Base-by-base conservation (phyloP, 768 basidiomycete species). In the Podaxis sp. region DNA sequence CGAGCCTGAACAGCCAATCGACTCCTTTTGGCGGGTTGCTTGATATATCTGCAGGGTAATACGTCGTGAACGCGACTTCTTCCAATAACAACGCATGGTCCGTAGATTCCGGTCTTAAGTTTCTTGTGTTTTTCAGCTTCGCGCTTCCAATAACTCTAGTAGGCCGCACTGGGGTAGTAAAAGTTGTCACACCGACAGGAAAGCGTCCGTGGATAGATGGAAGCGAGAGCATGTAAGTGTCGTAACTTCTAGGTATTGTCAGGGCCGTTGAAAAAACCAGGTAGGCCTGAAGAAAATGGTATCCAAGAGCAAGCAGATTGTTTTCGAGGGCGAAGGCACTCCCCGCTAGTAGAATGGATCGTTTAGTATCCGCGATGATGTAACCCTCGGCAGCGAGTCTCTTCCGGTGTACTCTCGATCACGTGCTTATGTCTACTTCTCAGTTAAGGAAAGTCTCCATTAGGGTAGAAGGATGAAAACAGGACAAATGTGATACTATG, bases 41-140 rank as follows among this genome's bases (percentile, higher is more conserved):
- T 30, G 69, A 64, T 12, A 73, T 71, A 53, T 83, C 77, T 7
- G 86, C 81, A 30, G 89, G 89, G 69, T 90, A 90, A 69, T 82
- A 90, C 1, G 79, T 82, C 30, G 84, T 87, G 67, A 87, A 90
- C 0, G 81, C 80, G 33, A 88, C 80, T 71, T 90, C 86, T 41
- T 87, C 82, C 6, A 90, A 76, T 36, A 74, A 67, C 33, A 91
- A 72, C 0, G 84, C 86, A 22, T 78, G 76, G 20, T 75, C 72
- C 15, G 74, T 70, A 20, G 68, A 69, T 40, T 57, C 71, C 55
- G 65, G 66, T 54, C 63, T 72, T 38, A 65, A 56, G 40, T n/a
- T 33, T 50, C 38, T 30, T 55, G 58, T n/a, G 48, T 60, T 69
- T 52, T 68, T 75, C 51, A 80, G 73, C 67, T 76, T 83, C 33